A percentile compares a stretch with the other conserved stretches of the same genome.
Conservation (phyloP, 1,139 yeast species). For the Diutina rugosa region DNA sequence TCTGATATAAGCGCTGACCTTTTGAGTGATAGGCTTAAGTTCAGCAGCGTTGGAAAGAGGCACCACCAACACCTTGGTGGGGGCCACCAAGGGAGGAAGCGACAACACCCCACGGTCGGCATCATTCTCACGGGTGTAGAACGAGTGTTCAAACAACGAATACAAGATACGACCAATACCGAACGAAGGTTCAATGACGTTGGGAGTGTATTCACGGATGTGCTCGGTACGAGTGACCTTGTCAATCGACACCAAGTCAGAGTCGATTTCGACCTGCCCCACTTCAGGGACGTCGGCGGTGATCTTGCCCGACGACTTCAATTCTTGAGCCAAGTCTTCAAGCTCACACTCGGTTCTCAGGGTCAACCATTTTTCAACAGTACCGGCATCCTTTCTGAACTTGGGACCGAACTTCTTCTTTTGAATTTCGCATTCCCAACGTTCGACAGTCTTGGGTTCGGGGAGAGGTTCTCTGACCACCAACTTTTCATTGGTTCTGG, state of each 20-base stretch:
- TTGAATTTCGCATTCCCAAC: constrained; percentile 71
- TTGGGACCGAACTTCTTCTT: constrained; percentile 96
- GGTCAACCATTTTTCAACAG: constrained; percentile 70
- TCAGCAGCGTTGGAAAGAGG: constrained; percentile 84
- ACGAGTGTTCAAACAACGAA: constrained; percentile 84
- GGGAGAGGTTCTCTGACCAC: constrained; percentile 86
- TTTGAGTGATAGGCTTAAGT: constrained; percentile 62
- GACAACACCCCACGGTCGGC: constrained; percentile 84
- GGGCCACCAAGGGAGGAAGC: constrained; percentile 92
- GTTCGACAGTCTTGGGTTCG: constrained; percentile 73
- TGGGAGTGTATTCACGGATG: constrained; percentile 90
- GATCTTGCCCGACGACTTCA: constrained; percentile 52
- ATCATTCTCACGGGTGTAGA: constrained; percentile 93
- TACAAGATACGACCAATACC: constrained; percentile 98
- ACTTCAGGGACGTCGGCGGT: constrained; percentile 48
- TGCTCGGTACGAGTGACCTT: constrained; percentile 77
- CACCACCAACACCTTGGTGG: constrained; percentile 91
- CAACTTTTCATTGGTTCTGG: constrained; percentile 87
- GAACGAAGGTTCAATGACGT: constrained; percentile 97
- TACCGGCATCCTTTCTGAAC: constrained; percentile 93
- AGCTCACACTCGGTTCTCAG: constrained; percentile 78
- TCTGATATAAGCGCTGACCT: constrained; percentile 60
- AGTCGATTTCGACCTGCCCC: constrained; percentile 55
- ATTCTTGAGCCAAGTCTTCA: constrained; percentile 62
- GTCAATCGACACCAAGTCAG: constrained; percentile 59